These are phyloP conservation scores for Pseudogymnoascus sp. DNA, from an alignment of 2,329 filamentous ascomycete species.

Conservation along the genomic window DNA sequence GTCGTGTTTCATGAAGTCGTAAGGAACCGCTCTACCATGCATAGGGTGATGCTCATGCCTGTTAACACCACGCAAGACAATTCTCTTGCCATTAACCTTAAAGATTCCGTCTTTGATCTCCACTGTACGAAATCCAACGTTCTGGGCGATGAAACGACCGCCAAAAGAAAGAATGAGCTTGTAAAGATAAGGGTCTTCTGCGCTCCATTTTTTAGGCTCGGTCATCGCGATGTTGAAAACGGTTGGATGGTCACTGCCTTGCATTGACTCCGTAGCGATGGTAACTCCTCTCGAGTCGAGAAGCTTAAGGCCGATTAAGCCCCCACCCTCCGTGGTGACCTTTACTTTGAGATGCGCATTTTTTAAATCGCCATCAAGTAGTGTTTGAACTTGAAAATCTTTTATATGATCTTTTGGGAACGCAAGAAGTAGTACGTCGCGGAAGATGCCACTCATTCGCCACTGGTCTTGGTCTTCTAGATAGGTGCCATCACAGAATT, in stretches of 20 bases:
- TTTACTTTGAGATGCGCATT: conserved; percentile 36
- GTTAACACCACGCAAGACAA: conserved; percentile 37
- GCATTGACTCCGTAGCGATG: conserved; percentile 18
- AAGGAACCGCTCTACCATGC: conserved; percentile 42
- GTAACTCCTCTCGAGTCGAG: conserved; percentile 33
- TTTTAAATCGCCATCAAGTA: conserved; percentile 35
- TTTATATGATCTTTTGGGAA: conserved; percentile 34
- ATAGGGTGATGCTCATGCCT: conserved; percentile 45
- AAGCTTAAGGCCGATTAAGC: conserved; percentile 33
- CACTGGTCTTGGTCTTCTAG: conserved; percentile 43
- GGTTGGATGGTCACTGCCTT: conserved; percentile 5
- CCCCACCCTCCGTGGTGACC: conserved; percentile 17
- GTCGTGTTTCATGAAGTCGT: conserved; percentile 43
- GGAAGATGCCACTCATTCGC: conserved; percentile 41
- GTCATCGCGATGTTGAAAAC: conserved; percentile 26
- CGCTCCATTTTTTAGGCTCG: conserved; percentile 42
- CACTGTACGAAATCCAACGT: conserved; percentile 42
- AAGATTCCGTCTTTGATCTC: conserved; percentile 41
- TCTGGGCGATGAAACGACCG: conserved; percentile 25
- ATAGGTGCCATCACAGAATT: conserved; percentile 45
- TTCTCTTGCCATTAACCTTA: conserved; percentile 41
- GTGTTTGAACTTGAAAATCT: conserved; percentile 36
- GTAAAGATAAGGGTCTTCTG: conserved; percentile 42
- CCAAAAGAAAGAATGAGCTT: conserved; percentile 33
- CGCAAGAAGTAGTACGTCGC: conserved; percentile 41